Evolutionary conservation across 306 rosid species (phyloP).

Genomic region (Lathyrus oleraceus): DNA sequence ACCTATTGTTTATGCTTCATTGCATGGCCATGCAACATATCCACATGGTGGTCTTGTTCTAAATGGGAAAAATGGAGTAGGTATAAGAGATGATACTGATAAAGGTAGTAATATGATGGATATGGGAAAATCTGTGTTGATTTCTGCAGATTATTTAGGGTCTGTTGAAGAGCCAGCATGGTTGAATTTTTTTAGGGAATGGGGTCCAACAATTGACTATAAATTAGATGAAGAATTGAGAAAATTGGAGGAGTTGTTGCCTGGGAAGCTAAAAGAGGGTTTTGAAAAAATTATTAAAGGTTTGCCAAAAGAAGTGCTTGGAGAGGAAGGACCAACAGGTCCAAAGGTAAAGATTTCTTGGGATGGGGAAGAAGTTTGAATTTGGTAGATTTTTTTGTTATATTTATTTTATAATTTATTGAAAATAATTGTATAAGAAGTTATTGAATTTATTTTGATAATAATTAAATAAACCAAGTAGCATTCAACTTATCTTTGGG

Average conservation of each 20-base stretch:
- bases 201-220: constrained; percentile 71
- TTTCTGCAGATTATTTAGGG: too few relatives aligned
- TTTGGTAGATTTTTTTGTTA: neutral
- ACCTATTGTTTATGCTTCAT: too few relatives aligned
- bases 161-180: too few relatives aligned
- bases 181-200: constrained; percentile 34
- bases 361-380: constrained; percentile 63
- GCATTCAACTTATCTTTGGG: neutral
- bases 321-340: constrained; percentile 81
- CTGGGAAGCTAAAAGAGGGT: constrained; percentile 42
- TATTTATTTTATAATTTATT: neutral
- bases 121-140: too few relatives aligned
- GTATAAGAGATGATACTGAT: too few relatives aligned
- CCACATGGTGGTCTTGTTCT: too few relatives aligned
- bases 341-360: constrained; percentile 68
- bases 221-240: constrained; percentile 42
- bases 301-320: constrained; percentile 61
- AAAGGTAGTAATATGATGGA: too few relatives aligned
- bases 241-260: constrained; percentile 46
- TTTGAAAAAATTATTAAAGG: constrained; percentile 29
- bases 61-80: too few relatives aligned
- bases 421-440: neutral
- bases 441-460: neutral
- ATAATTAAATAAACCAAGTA: too few relatives aligned
- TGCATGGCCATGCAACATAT: too few relatives aligned